Conservation (phyloP, 495 filamentous ascomycete genomes). For the Tuber microsphaerosporum region DNA sequence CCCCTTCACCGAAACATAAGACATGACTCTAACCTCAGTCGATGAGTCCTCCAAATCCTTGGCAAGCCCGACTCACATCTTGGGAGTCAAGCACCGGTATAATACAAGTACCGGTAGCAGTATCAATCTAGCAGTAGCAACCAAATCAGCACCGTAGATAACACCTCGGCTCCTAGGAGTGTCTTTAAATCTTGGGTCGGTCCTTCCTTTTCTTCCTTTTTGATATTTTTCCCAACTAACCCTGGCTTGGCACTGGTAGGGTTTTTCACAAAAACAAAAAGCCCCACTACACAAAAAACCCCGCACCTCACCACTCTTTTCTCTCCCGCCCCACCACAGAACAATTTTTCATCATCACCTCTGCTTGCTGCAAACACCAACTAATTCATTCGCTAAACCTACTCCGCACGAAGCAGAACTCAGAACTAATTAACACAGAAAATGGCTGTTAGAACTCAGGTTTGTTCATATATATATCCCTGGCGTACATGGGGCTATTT, state of each 20-base stretch:
- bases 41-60: background rate
- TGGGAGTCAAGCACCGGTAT: background rate
- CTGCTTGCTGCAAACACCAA: background rate
- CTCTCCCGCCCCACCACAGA: background rate
- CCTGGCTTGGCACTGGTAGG: background rate
- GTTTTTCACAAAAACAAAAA: background rate
- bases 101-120: background rate
- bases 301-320: background rate
- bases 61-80: background rate
- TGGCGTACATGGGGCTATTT: background rate
- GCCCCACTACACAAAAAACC: background rate
- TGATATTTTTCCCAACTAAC: background rate
- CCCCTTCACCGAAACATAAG: background rate
- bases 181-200: background rate
- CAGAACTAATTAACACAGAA: constrained; percentile 20
- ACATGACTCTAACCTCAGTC: background rate
- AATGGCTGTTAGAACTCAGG: constrained; percentile 41
- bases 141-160: background rate
- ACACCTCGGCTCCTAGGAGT: background rate
- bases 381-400: constrained; percentile 13
- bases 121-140: background rate
- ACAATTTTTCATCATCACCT: background rate
- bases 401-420: constrained; percentile 15
- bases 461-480: constrained; percentile 9
- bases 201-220: background rate